Evolutionary conservation across 1,139 yeast genomes (phyloP).

Genomic region (Taphrina communis): DNA sequence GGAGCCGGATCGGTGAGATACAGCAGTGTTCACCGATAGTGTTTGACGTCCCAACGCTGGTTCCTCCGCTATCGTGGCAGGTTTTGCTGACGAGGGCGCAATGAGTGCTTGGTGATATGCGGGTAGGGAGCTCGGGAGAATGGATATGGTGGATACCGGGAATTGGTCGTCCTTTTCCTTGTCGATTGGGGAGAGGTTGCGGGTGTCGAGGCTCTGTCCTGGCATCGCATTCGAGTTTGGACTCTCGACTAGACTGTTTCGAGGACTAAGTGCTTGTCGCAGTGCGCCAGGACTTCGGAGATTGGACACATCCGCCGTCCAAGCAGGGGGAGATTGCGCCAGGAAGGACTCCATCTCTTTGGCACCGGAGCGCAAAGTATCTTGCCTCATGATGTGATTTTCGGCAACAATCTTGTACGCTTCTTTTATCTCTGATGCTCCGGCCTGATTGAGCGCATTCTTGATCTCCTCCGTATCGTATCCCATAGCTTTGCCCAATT

Average conservation of each 20-base stretch:
- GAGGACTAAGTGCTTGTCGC: constrained; percentile 44
- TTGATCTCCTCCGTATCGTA: constrained; percentile 85
- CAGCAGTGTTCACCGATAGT: constrained; percentile 54
- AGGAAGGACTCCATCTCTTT: constrained; percentile 44
- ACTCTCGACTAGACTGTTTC: constrained; percentile 24
- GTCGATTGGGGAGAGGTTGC: constrained; percentile 28
- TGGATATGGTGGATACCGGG: constrained; percentile 30
- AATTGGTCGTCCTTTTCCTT: constrained; percentile 13
- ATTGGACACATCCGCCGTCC: constrained; percentile 48
- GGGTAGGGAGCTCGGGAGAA: constrained; percentile 82
- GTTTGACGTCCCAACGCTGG: constrained; percentile 46
- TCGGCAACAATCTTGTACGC: constrained; percentile 89
- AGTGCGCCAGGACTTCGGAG: constrained; percentile 48
- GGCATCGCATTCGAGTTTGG: constrained; percentile 2
- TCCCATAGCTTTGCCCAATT: constrained; percentile 88
- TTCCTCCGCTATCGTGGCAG: constrained; percentile 30
- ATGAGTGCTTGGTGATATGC: constrained; percentile 92
- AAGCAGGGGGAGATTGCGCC: constrained; percentile 53
- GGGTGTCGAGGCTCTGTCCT: constrained; percentile 14
- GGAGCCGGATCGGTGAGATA: constrained; percentile 48
- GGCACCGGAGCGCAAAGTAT: constrained; percentile 53
- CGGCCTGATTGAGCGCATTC: constrained; percentile 65
- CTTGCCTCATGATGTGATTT: constrained; percentile 60
- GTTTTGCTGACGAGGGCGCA: constrained; percentile 59
- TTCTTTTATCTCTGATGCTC: constrained; percentile 74